Evolutionary conservation across 2,329 filamentous ascomycete genomes (phyloP).

Genomic region (Claviceps lovelessii): DNA sequence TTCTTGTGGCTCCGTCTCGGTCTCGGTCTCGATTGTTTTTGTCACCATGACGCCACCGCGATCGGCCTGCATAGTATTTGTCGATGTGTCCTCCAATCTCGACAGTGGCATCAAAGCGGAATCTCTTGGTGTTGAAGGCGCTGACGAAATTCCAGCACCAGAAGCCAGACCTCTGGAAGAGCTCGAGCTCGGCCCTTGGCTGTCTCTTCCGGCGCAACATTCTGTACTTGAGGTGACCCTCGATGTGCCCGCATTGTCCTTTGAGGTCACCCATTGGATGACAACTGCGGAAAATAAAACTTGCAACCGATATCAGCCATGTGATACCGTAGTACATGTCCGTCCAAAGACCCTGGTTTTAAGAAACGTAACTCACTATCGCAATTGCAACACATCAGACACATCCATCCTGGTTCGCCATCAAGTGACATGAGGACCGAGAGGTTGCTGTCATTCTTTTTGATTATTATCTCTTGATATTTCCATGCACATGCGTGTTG

Average conservation of each 20-base stretch:
- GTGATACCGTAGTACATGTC: not conserved
- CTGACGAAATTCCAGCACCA: not conserved
- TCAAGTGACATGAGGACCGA: conserved; percentile 42
- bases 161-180: conserved; percentile 3
- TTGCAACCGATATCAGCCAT: conserved; percentile 11
- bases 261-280: conserved; percentile 45
- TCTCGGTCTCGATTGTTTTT: conserved; percentile 24
- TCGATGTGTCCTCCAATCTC: not conserved
- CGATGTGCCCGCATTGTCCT: conserved; percentile 25
- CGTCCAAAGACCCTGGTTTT: not conserved
- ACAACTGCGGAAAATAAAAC: conserved; percentile 46
- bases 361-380: conserved; percentile 33
- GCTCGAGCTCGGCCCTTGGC: not conserved
- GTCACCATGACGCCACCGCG: conserved; percentile 19
- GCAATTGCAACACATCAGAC: conserved; percentile 49
- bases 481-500: not conserved
- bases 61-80: not conserved
- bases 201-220: conserved; percentile 7
- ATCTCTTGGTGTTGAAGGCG: not conserved
- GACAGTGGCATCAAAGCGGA: not conserved
- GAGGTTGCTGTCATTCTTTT: conserved; percentile 32
- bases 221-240: conserved; percentile 8
- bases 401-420: conserved; percentile 51
- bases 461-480: not conserved
- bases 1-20: conserved; percentile 9